A percentile compares a stretch with the other conserved stretches of the same genome.
phyloP scores from a whole-genome alignment of 495 filamentous ascomycete species.

The Astrothelium subdiscretum region DNA sequence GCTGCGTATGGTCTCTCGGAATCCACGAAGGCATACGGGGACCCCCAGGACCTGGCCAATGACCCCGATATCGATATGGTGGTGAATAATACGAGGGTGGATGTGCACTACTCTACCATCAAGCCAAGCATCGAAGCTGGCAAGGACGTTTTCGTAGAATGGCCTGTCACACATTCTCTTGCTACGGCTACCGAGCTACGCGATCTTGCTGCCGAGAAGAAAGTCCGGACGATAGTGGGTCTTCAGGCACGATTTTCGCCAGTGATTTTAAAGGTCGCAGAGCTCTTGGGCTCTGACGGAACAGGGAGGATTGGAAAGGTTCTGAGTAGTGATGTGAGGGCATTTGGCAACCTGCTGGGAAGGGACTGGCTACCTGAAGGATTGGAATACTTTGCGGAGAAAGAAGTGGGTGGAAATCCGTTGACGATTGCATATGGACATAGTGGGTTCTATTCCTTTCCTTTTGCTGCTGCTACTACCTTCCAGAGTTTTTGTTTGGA shows the following conservation, averaged over 20 bases:
- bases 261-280: conserved; percentile 32
- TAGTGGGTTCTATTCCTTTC: conserved; percentile 21
- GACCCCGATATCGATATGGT: conserved; percentile 50
- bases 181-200: conserved; percentile 34
- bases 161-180: conserved; percentile 35
- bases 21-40: conserved; percentile 38
- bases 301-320: conserved; percentile 43
- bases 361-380: conserved; percentile 23
- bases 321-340: conserved; percentile 39
- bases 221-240: conserved; percentile 39
- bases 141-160: conserved; percentile 50
- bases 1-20: conserved; percentile 32
- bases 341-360: conserved; percentile 27
- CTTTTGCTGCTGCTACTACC: background rate
- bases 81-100: conserved; percentile 42
- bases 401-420: conserved; percentile 37
- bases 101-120: conserved; percentile 38
- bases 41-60: conserved; percentile 37
- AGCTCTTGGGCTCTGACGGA: conserved; percentile 27
- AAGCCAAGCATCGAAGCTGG: conserved; percentile 39
- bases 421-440: conserved; percentile 44
- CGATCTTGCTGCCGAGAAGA: conserved; percentile 23
- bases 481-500: background rate
- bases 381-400: conserved; percentile 34
- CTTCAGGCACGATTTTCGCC: conserved; percentile 39